Evolutionary conservation across 2,329 filamentous ascomycete genomes (phyloP).

Genomic region (Coniochaeta sp.): DNA sequence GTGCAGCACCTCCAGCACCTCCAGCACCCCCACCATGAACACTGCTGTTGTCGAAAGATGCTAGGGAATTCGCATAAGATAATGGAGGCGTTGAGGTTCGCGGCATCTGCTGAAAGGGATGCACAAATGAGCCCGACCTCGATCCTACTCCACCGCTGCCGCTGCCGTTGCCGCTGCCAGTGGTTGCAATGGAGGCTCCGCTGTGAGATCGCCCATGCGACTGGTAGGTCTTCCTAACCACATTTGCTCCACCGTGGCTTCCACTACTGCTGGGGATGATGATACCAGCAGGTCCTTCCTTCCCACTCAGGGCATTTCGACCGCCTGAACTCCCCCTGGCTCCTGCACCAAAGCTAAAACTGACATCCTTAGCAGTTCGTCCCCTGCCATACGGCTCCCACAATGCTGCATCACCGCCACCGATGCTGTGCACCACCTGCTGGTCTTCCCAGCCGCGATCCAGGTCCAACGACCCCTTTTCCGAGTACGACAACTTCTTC

Average conservation of each 20-base stretch:
- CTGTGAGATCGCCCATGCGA: slow-evolving; percentile 53
- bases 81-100: slow-evolving; percentile 52
- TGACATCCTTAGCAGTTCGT: slow-evolving; percentile 33
- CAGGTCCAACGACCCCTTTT: slow-evolving; percentile 57
- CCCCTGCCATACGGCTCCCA: slow-evolving; percentile 9
- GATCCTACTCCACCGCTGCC: too few relatives aligned
- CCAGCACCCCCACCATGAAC: too few relatives aligned
- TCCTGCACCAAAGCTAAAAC: slow-evolving; percentile 27
- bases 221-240: slow-evolving; percentile 15
- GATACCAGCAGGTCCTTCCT: slow-evolving; percentile 1
- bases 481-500: slow-evolving; percentile 50
- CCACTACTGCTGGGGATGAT: slow-evolving; percentile 8
- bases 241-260: slow-evolving; percentile 15
- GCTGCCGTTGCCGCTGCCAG: slow-evolving; percentile 45
- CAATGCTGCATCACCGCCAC: slow-evolving; percentile 7
- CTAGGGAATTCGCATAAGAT: slow-evolving; percentile 49
- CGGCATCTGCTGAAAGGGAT: slow-evolving; percentile 59
- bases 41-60: slow-evolving; percentile 33
- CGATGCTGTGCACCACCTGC: slow-evolving; percentile 24
- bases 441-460: slow-evolving; percentile 55
- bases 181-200: slow-evolving; percentile 48
- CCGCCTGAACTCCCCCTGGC: slow-evolving; percentile 14
- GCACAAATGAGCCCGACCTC: slow-evolving; percentile 46
- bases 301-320: background rate
- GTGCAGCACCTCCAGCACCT: too few relatives aligned